phyloP scores from a whole-genome alignment of 441 rosid genomes.

The Gossypium aridum region DNA sequence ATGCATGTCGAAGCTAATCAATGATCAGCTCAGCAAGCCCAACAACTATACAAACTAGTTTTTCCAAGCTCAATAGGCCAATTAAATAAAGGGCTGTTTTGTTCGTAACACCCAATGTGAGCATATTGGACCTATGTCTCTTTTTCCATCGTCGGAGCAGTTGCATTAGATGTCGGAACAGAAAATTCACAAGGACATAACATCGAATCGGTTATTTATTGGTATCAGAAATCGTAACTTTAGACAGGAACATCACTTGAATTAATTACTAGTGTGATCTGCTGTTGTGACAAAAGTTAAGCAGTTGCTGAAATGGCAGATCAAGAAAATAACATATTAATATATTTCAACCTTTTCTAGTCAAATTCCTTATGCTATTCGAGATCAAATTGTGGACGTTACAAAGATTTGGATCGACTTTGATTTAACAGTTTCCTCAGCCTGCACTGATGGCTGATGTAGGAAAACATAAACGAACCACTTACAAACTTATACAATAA shows the following conservation, averaged over 20 bases:
- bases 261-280: not conserved
- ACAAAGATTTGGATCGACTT: slow-evolving; percentile 6
- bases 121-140: not conserved
- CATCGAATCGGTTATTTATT: not conserved
- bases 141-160: not conserved
- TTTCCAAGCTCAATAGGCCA: not conserved
- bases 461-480: not conserved
- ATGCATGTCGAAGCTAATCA: not conserved
- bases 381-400: not conserved
- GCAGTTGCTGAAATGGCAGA: not conserved
- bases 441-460: not conserved
- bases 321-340: not conserved
- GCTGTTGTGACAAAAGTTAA: not conserved
- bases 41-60: not conserved
- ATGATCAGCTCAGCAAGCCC: not conserved
- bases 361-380: not conserved
- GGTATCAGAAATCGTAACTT: not conserved
- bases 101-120: not conserved
- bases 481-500: slow-evolving; percentile 11
- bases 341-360: too few relatives aligned
- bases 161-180: too few relatives aligned
- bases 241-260: not conserved
- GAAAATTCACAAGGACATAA: too few relatives aligned
- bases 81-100: not conserved
- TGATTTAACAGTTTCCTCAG: slow-evolving; percentile 4